Evolutionary conservation across 2,329 filamentous ascomycete species (phyloP).

Genomic region (Pyrenochaeta sp.): DNA sequence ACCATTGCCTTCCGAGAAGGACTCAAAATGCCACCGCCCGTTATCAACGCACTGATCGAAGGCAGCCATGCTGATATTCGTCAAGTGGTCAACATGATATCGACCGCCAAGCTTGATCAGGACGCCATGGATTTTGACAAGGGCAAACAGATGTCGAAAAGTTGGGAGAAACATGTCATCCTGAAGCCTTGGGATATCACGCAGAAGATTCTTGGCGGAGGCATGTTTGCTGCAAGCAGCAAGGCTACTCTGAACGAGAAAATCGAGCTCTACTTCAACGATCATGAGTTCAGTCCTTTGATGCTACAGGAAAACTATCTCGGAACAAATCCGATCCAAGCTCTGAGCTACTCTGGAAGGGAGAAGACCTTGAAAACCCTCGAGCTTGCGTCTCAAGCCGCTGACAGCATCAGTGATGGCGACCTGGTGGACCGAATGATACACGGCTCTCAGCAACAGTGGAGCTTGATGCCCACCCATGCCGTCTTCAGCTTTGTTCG

Average conservation of each 20-base stretch:
- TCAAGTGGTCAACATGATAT: conserved; percentile 98
- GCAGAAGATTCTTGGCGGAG: conserved; percentile 86
- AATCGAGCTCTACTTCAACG: conserved; percentile 98
- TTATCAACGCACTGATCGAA: conserved; percentile 93
- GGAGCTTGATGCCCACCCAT: conserved; percentile 97
- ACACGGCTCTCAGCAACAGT: conserved; percentile 96
- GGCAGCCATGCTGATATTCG: conserved; percentile 95
- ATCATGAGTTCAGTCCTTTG: conserved; percentile 95
- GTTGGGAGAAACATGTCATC: conserved; percentile 97
- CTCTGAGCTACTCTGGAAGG: conserved; percentile 68
- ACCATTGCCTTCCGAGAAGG: conserved; percentile 94
- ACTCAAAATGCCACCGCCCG: conserved; percentile 80
- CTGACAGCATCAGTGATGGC: conserved; percentile 95
- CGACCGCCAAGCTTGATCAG: conserved; percentile 89
- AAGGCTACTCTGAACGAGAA: conserved; percentile 94
- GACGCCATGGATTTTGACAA: conserved; percentile 81
- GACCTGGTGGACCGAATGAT: conserved; percentile 98
- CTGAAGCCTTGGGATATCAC: conserved; percentile 99
- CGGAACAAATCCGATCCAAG: conserved; percentile 75
- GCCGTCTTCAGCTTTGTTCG: conserved; percentile 94
- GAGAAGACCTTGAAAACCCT: conserved; percentile 82
- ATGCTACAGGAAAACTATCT: conserved; percentile 99
- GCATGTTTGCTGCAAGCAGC: conserved; percentile 83
- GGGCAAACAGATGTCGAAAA: conserved; percentile 92
- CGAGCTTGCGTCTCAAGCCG: conserved; percentile 85